Percentiles rank a stretch among this genome's conserved stretches.
phyloP scores from a whole-genome alignment of 1,139 yeast genomes.

The Blastobotrys arbuscula region DNA sequence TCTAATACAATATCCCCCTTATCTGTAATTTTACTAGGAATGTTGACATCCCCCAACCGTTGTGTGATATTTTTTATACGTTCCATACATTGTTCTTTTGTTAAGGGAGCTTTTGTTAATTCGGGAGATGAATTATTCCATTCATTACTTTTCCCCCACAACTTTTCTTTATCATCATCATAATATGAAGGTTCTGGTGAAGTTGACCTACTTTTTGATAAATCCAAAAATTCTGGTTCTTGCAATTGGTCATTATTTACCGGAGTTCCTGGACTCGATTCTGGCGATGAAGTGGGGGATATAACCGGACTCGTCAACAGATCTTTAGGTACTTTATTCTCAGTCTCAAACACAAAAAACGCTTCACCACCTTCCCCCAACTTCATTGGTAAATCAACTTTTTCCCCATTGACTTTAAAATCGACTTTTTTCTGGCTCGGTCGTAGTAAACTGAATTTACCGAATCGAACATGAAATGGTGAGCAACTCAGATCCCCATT shows the following conservation, averaged over 20 bases:
- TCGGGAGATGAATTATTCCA: slow-evolving; percentile 12
- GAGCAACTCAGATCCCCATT: slow-evolving; percentile 81
- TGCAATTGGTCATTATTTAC: slow-evolving; percentile 28
- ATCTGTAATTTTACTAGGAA: slow-evolving; percentile 82
- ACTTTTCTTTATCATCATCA: not conserved
- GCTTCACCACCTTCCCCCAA: slow-evolving; percentile 98
- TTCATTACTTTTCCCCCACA: not conserved
- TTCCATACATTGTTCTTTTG: slow-evolving; percentile 43
- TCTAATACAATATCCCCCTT: slow-evolving; percentile 90
- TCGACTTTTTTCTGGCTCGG: slow-evolving; percentile 97
- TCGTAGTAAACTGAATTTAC: slow-evolving; percentile 82
- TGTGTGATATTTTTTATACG: slow-evolving; percentile 65
- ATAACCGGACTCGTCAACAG: slow-evolving; percentile 88
- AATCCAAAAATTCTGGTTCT: slow-evolving; percentile 56
- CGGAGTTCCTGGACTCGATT: slow-evolving; percentile 39
- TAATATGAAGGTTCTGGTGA: slow-evolving; percentile 15
- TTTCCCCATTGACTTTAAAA: slow-evolving; percentile 73
- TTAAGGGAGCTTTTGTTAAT: slow-evolving; percentile 5
- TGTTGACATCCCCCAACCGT: slow-evolving; percentile 61
- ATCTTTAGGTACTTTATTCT: slow-evolving; percentile 63
- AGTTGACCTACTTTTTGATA: slow-evolving; percentile 21
- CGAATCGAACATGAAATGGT: slow-evolving; percentile 95
- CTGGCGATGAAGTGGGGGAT: slow-evolving; percentile 66
- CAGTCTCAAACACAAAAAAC: slow-evolving; percentile 89
- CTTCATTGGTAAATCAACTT: slow-evolving; percentile 88